Conservation (phyloP, 768 basidiomycete genomes). For the Naganishia vaughanmartiniae region DNA sequence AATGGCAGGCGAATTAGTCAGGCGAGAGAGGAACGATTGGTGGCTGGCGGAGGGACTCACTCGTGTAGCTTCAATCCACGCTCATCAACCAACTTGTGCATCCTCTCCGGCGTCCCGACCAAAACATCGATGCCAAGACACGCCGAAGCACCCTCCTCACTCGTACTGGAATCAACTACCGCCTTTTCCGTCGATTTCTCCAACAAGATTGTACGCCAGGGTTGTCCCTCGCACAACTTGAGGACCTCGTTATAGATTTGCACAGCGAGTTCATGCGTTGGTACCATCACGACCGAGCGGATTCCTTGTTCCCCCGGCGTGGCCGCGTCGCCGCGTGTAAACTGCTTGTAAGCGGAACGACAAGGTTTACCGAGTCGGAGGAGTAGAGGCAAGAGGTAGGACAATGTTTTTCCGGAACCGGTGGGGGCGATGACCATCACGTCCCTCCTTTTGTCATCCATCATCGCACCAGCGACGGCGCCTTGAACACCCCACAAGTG, state of each 20-base stretch:
- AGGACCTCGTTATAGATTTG: slow-evolving; percentile 90
- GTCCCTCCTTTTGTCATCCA: slow-evolving; percentile 59
- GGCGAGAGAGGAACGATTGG: no score
- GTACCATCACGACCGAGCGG: slow-evolving; percentile 77
- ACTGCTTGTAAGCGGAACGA: slow-evolving; percentile 41
- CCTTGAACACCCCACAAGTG: slow-evolving; percentile 48
- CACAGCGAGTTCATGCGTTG: slow-evolving; percentile 91
- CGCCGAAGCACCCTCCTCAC: slow-evolving; percentile 33
- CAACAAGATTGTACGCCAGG: slow-evolving; percentile 77
- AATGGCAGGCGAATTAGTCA: not conserved
- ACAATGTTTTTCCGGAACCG: slow-evolving; percentile 92
- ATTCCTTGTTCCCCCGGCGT: slow-evolving; percentile 59
- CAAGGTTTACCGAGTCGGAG: slow-evolving; percentile 47
- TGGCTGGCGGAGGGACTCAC: slow-evolving; percentile 55
- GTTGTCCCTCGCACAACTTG: slow-evolving; percentile 66
- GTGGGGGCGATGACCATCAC: slow-evolving; percentile 93
- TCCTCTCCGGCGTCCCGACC: slow-evolving; percentile 84
- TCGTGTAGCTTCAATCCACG: slow-evolving; percentile 67
- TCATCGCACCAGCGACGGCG: slow-evolving; percentile 40
- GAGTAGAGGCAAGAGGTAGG: slow-evolving; percentile 83
- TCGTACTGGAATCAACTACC: slow-evolving; percentile 49
- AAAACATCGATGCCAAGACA: slow-evolving; percentile 64
- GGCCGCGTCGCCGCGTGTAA: slow-evolving; percentile 14
- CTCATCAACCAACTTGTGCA: slow-evolving; percentile 75
- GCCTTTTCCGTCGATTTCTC: slow-evolving; percentile 87